Evolutionary conservation across 768 basidiomycete species (phyloP).

Genomic region (Mrakia frigida): DNA sequence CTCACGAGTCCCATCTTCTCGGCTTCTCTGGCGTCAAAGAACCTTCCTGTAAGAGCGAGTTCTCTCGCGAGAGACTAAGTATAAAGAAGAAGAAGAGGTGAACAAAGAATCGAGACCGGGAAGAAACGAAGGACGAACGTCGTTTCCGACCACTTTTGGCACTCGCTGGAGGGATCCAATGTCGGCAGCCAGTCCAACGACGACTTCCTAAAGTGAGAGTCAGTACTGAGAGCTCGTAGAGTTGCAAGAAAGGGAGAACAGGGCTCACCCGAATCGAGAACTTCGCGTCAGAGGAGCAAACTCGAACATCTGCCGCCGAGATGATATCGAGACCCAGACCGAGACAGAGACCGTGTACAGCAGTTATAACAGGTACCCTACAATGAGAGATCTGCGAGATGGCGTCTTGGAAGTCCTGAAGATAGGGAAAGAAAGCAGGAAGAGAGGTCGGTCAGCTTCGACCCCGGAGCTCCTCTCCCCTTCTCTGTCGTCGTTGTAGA

Average conservation of each 20-base stretch:
- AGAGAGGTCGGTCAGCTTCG: not conserved
- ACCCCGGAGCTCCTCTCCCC: not conserved
- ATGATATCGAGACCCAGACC: constrained; percentile 74
- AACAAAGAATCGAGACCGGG: not conserved
- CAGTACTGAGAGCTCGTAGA: not conserved
- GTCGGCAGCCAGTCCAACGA: constrained; percentile 69
- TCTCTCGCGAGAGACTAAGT: constrained; percentile 50
- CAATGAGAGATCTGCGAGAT: constrained; percentile 65
- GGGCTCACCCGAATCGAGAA: constrained; percentile 57
- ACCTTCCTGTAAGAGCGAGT: constrained; percentile 66
- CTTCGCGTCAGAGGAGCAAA: constrained; percentile 55
- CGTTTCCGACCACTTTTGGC: constrained; percentile 70
- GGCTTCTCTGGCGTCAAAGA: constrained; percentile 67
- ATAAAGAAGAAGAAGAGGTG: not conserved
- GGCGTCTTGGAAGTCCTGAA: constrained; percentile 59
- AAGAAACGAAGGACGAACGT: constrained; percentile 44
- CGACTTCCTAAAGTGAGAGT: constrained; percentile 13
- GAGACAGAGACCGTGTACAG: constrained; percentile 66
- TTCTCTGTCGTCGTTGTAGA: not conserved
- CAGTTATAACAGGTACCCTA: constrained; percentile 74
- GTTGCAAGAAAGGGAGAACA: not conserved
- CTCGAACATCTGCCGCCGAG: constrained; percentile 68
- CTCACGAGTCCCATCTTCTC: constrained; percentile 67
- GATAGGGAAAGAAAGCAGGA: too few species aligned
- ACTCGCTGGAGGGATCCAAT: constrained; percentile 78